A percentile compares a stretch with the other conserved stretches of the same genome.
These are phyloP conservation scores for Teratosphaeria pseudoeucalypti DNA, from an alignment of 2,329 filamentous ascomycete genomes.

Conservation along the genomic window DNA sequence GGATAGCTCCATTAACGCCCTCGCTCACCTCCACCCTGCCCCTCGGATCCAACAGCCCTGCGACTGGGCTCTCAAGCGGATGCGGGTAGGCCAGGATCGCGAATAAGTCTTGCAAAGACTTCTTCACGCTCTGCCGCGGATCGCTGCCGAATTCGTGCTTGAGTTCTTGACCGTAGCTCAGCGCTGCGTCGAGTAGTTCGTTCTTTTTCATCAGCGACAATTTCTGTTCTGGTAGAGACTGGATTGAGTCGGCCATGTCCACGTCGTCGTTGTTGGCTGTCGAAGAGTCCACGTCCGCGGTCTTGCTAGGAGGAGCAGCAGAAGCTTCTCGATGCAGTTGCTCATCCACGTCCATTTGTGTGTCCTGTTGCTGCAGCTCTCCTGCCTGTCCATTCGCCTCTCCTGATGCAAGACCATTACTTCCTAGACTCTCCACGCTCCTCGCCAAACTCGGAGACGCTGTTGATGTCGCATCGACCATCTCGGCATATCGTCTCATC, in stretches of 20 bases:
- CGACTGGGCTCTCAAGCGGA: slow-evolving; percentile 64
- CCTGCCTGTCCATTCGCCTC: slow-evolving; percentile 2
- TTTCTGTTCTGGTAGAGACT: slow-evolving; percentile 18
- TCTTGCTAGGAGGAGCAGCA: slow-evolving; percentile 1
- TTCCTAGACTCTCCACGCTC: slow-evolving; percentile 18
- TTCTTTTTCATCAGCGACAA: slow-evolving; percentile 24
- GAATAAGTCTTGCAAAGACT: slow-evolving; percentile 73
- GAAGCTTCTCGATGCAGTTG: slow-evolving; percentile 30
- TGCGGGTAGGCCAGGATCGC: slow-evolving; percentile 79
- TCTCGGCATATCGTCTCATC: slow-evolving; percentile 64
- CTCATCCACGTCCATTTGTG: slow-evolving; percentile 49
- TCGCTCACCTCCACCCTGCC: slow-evolving; percentile 75
- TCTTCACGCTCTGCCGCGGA: slow-evolving; percentile 56
- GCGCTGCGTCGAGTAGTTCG: slow-evolving; percentile 55
- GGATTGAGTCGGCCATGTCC: slow-evolving; percentile 22
- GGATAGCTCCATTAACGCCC: slow-evolving; percentile 84
- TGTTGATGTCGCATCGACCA: slow-evolving; percentile 38
- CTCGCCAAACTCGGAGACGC: slow-evolving; percentile 20
- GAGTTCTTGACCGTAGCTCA: slow-evolving; percentile 71
- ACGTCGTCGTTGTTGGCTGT: slow-evolving; percentile 19
- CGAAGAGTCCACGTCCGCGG: slow-evolving; percentile 1
- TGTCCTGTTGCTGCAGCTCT: slow-evolving; percentile 29
- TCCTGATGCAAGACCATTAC: slow-evolving; percentile 16
- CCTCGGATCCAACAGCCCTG: slow-evolving; percentile 64
- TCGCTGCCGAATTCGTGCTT: slow-evolving; percentile 68